Evolutionary conservation across 495 filamentous ascomycete species (phyloP).

Genomic region (Talaromyces wortmannii): DNA sequence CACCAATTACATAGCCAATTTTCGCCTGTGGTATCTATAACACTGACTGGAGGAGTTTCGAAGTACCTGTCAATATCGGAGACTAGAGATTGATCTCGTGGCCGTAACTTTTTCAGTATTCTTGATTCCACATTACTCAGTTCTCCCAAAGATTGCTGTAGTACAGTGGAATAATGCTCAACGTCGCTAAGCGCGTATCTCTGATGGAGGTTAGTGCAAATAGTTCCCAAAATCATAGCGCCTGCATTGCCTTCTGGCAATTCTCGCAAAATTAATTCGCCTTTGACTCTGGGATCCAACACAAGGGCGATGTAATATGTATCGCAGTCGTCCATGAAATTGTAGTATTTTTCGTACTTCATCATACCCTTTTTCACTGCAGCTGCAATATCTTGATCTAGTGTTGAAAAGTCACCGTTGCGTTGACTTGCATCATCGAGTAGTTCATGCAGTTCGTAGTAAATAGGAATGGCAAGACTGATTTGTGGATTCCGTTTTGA

Average conservation of each 20-base stretch:
- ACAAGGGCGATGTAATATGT: constrained; percentile 7
- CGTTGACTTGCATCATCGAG: neutral
- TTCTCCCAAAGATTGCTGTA: too few relatives aligned
- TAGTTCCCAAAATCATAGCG: neutral
- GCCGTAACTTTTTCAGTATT: neutral
- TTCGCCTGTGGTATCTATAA: neutral
- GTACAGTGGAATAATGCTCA: too few relatives aligned
- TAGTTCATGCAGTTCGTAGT: constrained; percentile 8
- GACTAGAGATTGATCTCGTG: neutral
- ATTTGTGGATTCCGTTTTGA: constrained; percentile 8
- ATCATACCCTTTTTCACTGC: constrained; percentile 7
- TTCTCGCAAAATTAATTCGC: constrained; percentile 2
- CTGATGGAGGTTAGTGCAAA: neutral
- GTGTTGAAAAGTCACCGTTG: neutral
- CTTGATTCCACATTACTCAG: neutral
- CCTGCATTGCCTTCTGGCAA: constrained; percentile 2
- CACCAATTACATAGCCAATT: constrained; percentile 10
- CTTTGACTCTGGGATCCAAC: constrained; percentile 6
- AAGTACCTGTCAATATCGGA: constrained; percentile 9
- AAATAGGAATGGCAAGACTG: constrained; percentile 7
- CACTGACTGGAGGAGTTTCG: neutral
- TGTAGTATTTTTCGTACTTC: constrained; percentile 11
- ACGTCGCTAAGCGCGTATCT: too few relatives aligned
- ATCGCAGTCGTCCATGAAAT: constrained; percentile 7
- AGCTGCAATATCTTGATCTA: constrained; percentile 6